These are phyloP conservation scores for Ceratobasidium theobromae DNA, from an alignment of 1,284 basidiomycete genomes.

Conservation along the genomic window DNA sequence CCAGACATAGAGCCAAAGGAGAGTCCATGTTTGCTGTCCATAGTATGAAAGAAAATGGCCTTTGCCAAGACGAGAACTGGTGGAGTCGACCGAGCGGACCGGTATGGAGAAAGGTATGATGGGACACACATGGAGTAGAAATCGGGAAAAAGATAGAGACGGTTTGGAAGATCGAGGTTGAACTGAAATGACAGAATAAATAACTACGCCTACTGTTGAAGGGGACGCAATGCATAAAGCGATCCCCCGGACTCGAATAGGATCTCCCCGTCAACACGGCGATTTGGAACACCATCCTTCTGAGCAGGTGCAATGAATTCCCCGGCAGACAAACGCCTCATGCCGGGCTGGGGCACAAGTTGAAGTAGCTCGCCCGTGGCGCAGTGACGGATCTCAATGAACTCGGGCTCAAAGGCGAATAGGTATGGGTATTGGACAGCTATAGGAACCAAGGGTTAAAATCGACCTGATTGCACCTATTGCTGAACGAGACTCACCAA, in stretches of 20 bases:
- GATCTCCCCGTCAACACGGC: slow-evolving; percentile 14
- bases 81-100: neutral
- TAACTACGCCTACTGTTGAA: neutral
- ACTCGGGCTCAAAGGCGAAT: slow-evolving; percentile 28
- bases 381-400: slow-evolving; percentile 29
- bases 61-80: neutral
- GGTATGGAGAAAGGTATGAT: neutral
- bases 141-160: neutral
- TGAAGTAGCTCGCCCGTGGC: slow-evolving; percentile 23
- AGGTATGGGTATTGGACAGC: slow-evolving; percentile 31
- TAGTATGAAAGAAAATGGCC: too few relatives aligned
- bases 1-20: slow-evolving; percentile 6
- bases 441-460: neutral
- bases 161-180: neutral
- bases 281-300: slow-evolving; percentile 17
- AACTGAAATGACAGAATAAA: neutral
- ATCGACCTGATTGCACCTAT: neutral
- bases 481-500: neutral
- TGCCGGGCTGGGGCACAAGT: slow-evolving; percentile 10
- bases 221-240: slow-evolving; percentile 24
- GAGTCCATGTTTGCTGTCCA: slow-evolving; percentile 13
- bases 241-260: slow-evolving; percentile 19
- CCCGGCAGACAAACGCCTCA: neutral
- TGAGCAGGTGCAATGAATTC: slow-evolving; percentile 27
- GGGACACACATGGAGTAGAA: neutral